phyloP scores from a whole-genome alignment of 371 early-diverging fungal genomes.

The Dinochytrium kinnereticum region DNA sequence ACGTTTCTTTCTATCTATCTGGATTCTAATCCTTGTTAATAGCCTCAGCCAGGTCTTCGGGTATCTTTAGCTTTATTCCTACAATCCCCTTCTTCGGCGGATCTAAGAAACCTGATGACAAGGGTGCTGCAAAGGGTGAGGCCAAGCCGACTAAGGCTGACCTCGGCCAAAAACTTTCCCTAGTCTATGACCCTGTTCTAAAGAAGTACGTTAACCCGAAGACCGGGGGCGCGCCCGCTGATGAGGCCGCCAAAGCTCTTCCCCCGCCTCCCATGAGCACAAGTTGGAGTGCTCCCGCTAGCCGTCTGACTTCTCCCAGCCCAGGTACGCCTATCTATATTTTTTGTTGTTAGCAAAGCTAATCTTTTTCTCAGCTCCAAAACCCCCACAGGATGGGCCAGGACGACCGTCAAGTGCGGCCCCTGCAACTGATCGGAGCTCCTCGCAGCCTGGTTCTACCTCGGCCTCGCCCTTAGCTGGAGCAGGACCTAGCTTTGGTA shows the following conservation, averaged over 20 bases:
- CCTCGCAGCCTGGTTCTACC: not conserved
- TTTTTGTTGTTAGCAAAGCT: too few species aligned
- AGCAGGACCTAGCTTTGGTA: not conserved
- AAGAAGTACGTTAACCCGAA: constrained; percentile 32
- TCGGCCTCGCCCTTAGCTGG: not conserved
- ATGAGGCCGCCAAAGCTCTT: constrained; percentile 2
- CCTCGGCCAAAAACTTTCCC: constrained; percentile 14
- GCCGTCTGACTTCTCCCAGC: constrained; percentile 26
- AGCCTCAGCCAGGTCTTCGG: constrained; percentile 6
- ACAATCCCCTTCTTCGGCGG: constrained; percentile 18
- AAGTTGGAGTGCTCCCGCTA: constrained; percentile 30
- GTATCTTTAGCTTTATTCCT: constrained; percentile 20
- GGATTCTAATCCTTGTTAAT: not conserved
- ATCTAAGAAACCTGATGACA: constrained; percentile 19
- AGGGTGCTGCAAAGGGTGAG: constrained; percentile 6
- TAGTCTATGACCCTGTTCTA: constrained; percentile 34
- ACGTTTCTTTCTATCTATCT: too few species aligned
- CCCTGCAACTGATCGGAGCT: constrained; percentile 7
- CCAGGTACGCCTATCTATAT: constrained; percentile 14
- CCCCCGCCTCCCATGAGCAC: constrained; percentile 36
- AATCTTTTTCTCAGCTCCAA: not conserved
- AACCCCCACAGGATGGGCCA: constrained; percentile 14
- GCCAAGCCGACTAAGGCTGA: constrained; percentile 19
- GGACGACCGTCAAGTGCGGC: constrained; percentile 26
- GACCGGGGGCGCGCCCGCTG: not conserved